Evolutionary conservation across 345 rosid genomes (phyloP), one percentile per base, ranked within the genome.

Genomic region (Eucalyptus cladocalyx): DNA sequence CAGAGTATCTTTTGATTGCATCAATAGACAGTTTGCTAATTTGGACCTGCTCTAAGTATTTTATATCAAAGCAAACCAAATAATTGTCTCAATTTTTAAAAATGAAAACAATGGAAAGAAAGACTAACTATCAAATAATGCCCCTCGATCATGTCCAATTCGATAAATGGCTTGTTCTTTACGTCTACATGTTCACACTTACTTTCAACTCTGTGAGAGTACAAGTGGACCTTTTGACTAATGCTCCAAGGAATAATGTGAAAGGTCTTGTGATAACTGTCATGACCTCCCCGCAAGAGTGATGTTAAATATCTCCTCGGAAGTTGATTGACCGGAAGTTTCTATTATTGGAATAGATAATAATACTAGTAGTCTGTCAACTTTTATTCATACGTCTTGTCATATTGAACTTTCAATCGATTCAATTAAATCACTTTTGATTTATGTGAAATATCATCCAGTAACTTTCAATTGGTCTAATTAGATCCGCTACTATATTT

Each of bases 261-360:
- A 67, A 67, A n/a, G 10, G 21, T n/a, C 8, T 65, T 65, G 37
- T 15, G 21, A 65, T 32, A n/a, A 15, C 0, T 15, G 40, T 65
- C 21, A 3, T 16, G 76, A 15, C 76, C 19, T 65, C 9, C 40
- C 21, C 0, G 2, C 3, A n/a, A 1, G 9, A 16, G 76, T 6
- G 2, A 62, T 62, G 13, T 13, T 15, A 62, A 62, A 13, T 62
- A 7, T n/a, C 80, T 67, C 37, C 6, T 32, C 5, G 0, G 11
- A 67, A 32, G 21, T 67, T 67, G 23, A 67, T 5, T 32, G 3
- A 67, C 0, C 16, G 3, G 34, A 30, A 62, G 72, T 62, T 58
- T 62, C 69, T 62, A 28, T 62, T 30, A 51, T 1, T 13, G 3
- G 69, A 28, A 60, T 30, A 60, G 32, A 60, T 28, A 12, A 28